Conservation (phyloP, 1,139 yeast species). For the Pneumocystis canis region DNA sequence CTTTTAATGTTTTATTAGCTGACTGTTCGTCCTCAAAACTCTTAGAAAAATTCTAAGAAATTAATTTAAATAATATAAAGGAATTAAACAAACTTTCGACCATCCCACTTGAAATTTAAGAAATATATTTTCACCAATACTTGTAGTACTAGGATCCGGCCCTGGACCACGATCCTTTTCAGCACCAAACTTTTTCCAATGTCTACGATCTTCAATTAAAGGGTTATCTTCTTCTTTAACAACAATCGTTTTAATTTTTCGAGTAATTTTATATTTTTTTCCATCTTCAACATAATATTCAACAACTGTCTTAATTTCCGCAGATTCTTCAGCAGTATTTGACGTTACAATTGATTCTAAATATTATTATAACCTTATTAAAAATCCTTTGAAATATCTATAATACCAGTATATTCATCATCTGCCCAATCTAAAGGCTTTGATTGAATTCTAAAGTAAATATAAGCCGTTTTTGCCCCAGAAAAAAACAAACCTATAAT, state of each 20-base stretch:
- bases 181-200: conserved; percentile 58
- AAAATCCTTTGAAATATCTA: no score
- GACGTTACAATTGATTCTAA: neutral
- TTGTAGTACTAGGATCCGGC: conserved; percentile 65
- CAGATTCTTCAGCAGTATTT: neutral
- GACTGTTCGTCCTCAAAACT: conserved; percentile 28
- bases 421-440: neutral
- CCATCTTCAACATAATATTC: conserved; percentile 60
- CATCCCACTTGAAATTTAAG: conserved; percentile 20
- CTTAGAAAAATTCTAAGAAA: conserved; percentile 15
- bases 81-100: conserved; percentile 3
- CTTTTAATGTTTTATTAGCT: conserved; percentile 58
- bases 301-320: conserved; percentile 74
- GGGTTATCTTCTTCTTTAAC: conserved; percentile 63
- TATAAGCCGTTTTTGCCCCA: neutral
- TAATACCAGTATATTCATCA: neutral
- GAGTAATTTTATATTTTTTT: conserved; percentile 75
- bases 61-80: conserved; percentile 19
- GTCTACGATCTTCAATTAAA: conserved; percentile 29
- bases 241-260: conserved; percentile 59
- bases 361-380: no score
- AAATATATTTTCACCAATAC: conserved; percentile 70
- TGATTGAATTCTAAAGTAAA: neutral
- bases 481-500: neutral
- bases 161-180: conserved; percentile 69